Evolutionary conservation across 495 filamentous ascomycete genomes (phyloP).

Genomic region (Rostrohypoxylon terebratum): DNA sequence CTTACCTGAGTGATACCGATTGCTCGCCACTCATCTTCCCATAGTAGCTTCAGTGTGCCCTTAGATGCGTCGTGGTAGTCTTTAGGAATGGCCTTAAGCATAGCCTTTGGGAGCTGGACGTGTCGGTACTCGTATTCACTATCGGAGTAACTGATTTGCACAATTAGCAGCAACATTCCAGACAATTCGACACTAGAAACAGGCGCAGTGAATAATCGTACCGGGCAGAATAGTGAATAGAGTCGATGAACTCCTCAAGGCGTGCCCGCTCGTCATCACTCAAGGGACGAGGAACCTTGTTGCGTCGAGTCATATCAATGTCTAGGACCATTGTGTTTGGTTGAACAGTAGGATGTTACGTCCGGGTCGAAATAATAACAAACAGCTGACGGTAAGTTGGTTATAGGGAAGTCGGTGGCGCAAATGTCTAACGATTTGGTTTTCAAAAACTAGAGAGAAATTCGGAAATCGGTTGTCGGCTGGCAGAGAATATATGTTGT

Average conservation of each 20-base stretch:
- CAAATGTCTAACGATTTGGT: background rate
- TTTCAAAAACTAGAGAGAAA: constrained; percentile 1
- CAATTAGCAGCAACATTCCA: constrained; percentile 32
- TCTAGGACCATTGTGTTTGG: constrained; percentile 61
- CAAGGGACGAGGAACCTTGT: constrained; percentile 82
- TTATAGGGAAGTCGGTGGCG: background rate
- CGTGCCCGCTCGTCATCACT: constrained; percentile 82
- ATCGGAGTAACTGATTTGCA: constrained; percentile 78
- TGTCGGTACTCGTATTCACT: constrained; percentile 92
- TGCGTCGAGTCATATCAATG: constrained; percentile 84
- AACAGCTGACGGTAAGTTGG: background rate
- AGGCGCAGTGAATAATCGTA: constrained; percentile 54
- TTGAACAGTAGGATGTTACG: constrained; percentile 13
- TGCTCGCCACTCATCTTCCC: constrained; percentile 98
- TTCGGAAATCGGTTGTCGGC: background rate
- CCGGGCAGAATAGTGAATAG: constrained; percentile 96
- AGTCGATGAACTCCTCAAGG: constrained; percentile 89
- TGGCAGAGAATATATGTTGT: constrained; percentile 26
- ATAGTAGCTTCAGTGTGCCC: constrained; percentile 93
- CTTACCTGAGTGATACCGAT: constrained; percentile 94
- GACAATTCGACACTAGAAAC: background rate
- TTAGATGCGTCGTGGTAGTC: constrained; percentile 93
- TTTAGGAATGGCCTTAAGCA: constrained; percentile 96
- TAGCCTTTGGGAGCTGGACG: constrained; percentile 95
- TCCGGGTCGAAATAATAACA: background rate